These are phyloP conservation scores for Globisporangium paddicum DNA, from an alignment of 352 stramenopile genomes.

Conservation along the genomic window DNA sequence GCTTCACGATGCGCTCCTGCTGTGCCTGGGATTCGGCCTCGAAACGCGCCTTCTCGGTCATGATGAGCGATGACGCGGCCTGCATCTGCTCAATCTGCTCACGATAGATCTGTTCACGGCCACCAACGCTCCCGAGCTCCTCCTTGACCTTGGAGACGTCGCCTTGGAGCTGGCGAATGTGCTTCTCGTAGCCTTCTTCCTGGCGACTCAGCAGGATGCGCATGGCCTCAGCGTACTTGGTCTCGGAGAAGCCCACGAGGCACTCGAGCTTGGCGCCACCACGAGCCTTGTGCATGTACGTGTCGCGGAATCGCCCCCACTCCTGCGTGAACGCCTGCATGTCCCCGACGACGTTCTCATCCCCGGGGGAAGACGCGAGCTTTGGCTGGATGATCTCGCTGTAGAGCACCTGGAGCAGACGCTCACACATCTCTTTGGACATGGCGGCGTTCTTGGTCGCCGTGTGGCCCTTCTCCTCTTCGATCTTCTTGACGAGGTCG, in stretches of 20 bases:
- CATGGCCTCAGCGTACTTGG: slow-evolving; percentile 82
- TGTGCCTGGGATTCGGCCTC: slow-evolving; percentile 58
- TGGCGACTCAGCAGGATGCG: slow-evolving; percentile 73
- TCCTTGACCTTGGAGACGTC: slow-evolving; percentile 80
- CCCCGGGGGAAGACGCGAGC: slow-evolving; percentile 36
- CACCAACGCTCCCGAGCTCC: slow-evolving; percentile 73
- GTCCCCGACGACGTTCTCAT: slow-evolving; percentile 63
- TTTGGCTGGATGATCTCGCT: slow-evolving; percentile 78
- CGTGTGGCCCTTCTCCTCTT: slow-evolving; percentile 51
- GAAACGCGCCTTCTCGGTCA: slow-evolving; percentile 68
- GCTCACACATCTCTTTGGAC: slow-evolving; percentile 80
- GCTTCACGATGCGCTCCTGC: slow-evolving; percentile 55
- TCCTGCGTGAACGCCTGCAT: slow-evolving; percentile 77
- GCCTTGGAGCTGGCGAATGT: slow-evolving; percentile 67
- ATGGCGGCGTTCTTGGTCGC: slow-evolving; percentile 40
- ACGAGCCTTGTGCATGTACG: slow-evolving; percentile 63
- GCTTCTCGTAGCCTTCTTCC: slow-evolving; percentile 84
- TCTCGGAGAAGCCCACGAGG: slow-evolving; percentile 69
- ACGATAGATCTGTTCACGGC: slow-evolving; percentile 80
- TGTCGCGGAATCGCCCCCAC: slow-evolving; percentile 67
- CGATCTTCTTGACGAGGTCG: slow-evolving; percentile 64
- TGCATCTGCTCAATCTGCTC: slow-evolving; percentile 87
- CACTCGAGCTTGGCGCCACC: slow-evolving; percentile 73
- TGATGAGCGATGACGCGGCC: slow-evolving; percentile 59
- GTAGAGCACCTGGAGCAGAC: slow-evolving; percentile 75